phyloP scores from a whole-genome alignment of 257 asterid genomes.

The Salvia rosmarinus region DNA sequence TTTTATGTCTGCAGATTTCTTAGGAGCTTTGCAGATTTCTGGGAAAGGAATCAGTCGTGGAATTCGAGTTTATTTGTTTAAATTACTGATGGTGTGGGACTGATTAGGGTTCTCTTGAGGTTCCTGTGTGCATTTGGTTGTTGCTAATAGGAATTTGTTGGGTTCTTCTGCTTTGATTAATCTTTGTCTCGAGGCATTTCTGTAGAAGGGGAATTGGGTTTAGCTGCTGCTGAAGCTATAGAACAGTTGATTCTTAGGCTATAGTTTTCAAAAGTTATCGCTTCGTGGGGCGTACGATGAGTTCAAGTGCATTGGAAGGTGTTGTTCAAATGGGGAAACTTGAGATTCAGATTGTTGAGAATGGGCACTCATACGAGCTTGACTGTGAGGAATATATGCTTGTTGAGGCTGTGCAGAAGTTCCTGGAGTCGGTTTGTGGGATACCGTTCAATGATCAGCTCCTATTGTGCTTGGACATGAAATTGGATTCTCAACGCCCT shows the following conservation, averaged over 20 bases:
- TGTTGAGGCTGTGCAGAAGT: slow-evolving; percentile 79
- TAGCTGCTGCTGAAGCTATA: slow-evolving; percentile 22
- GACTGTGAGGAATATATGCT: slow-evolving; percentile 69
- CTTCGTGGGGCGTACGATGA: slow-evolving; percentile 44
- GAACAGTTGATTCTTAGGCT: slow-evolving; percentile 30
- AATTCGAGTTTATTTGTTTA: slow-evolving; percentile 31
- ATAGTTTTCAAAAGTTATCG: slow-evolving; percentile 19
- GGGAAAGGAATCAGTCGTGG: slow-evolving; percentile 27
- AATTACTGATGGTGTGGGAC: slow-evolving; percentile 25
- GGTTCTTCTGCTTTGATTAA: slow-evolving; percentile 28
- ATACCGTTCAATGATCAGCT: slow-evolving; percentile 76
- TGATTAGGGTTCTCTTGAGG: slow-evolving; percentile 33
- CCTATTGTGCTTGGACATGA: slow-evolving; percentile 85
- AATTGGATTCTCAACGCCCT: slow-evolving; percentile 71
- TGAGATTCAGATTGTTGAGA: slow-evolving; percentile 77
- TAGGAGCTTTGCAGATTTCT: slow-evolving; percentile 30
- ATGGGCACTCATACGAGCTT: slow-evolving; percentile 77
- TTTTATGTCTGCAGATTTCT: slow-evolving; percentile 38
- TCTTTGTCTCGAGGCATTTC: slow-evolving; percentile 22
- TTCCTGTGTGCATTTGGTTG: slow-evolving; percentile 17
- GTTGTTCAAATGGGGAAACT: slow-evolving; percentile 79
- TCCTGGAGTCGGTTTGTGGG: slow-evolving; percentile 60
- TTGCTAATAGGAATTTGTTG: slow-evolving; percentile 25
- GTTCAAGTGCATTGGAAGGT: slow-evolving; percentile 56
- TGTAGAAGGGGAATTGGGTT: slow-evolving; percentile 27